phyloP scores from a whole-genome alignment of 2,329 filamentous ascomycete genomes.

The Fusarium continuum region DNA sequence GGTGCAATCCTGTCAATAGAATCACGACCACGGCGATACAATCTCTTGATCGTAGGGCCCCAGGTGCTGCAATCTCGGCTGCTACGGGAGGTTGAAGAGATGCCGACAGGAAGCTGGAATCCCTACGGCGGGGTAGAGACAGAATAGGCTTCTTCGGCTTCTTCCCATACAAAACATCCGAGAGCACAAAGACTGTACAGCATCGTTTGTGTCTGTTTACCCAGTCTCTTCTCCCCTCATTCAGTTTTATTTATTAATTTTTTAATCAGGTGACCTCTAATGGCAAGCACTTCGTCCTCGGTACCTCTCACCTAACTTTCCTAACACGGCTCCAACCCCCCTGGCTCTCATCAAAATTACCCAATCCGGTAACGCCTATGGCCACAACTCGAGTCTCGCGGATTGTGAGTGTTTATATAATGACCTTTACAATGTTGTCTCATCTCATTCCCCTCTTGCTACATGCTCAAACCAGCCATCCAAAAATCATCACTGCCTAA shows the following conservation, averaged over 20 bases:
- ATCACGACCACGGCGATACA: not conserved
- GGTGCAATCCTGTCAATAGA: not conserved
- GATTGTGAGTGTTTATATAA: not conserved
- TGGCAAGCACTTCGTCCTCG: too few relatives aligned
- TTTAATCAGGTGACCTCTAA: not conserved
- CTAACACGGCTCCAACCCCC: too few relatives aligned
- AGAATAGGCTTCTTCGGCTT: not conserved
- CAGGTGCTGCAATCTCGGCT: not conserved
- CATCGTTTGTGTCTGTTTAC: too few relatives aligned
- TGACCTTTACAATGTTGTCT: not conserved
- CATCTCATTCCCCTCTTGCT: not conserved
- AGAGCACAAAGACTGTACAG: not conserved
- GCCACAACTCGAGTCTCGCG: not conserved
- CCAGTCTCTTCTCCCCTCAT: too few relatives aligned
- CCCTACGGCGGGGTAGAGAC: not conserved
- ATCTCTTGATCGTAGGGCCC: not conserved
- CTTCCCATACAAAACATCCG: not conserved
- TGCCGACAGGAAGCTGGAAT: not conserved
- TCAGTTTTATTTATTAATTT: too few relatives aligned
- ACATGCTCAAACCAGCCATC: not conserved
- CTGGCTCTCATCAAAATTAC: slow-evolving; percentile 11
- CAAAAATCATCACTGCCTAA: too few relatives aligned
- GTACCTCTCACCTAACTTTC: too few relatives aligned
- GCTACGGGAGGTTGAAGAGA: not conserved
- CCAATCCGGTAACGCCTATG: not conserved